Evolutionary conservation across 2,329 filamentous ascomycete genomes (phyloP).

Genomic region (Alternaria sp.): DNA sequence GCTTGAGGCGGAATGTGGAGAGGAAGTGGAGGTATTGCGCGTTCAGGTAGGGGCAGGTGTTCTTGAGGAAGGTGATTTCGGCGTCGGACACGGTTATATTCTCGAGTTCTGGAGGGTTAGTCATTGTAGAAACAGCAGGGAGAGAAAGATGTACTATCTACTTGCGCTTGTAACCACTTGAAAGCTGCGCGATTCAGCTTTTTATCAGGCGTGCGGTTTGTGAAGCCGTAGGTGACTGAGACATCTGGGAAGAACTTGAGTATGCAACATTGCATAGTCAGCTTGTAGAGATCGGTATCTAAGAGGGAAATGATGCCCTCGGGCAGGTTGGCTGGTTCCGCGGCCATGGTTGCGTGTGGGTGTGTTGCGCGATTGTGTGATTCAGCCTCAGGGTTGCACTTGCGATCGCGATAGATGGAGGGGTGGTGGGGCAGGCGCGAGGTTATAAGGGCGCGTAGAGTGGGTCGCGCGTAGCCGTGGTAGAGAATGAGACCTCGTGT

Average conservation of each 20-base stretch:
- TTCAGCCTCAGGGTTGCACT: constrained; percentile 6
- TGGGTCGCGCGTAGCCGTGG: background rate
- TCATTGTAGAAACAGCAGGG: background rate
- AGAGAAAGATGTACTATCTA: constrained; percentile 65
- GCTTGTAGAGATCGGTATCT: constrained; percentile 80
- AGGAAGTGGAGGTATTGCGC: constrained; percentile 81
- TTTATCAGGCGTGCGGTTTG: constrained; percentile 93
- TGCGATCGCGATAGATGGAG: constrained; percentile 26
- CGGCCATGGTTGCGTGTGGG: constrained; percentile 28
- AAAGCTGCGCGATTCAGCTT: constrained; percentile 84
- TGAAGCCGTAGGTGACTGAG: constrained; percentile 90
- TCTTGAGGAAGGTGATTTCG: constrained; percentile 79
- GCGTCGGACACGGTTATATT: constrained; percentile 80
- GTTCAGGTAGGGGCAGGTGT: constrained; percentile 80
- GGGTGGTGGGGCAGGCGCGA: constrained; percentile 38
- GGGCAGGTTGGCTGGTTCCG: constrained; percentile 34
- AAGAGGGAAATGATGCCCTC: constrained; percentile 55
- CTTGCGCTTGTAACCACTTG: constrained; percentile 83
- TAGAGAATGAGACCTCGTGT: background rate
- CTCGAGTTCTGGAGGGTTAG: constrained; percentile 68
- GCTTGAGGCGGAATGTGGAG: constrained; percentile 79
- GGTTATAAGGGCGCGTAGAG: constrained; percentile 1
- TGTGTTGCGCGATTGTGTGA: background rate
- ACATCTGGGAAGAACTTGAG: constrained; percentile 85
- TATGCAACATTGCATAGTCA: constrained; percentile 94